Evolutionary conservation across 2,329 filamentous ascomycete species (phyloP).

Genomic region (Mariannaea sp.): DNA sequence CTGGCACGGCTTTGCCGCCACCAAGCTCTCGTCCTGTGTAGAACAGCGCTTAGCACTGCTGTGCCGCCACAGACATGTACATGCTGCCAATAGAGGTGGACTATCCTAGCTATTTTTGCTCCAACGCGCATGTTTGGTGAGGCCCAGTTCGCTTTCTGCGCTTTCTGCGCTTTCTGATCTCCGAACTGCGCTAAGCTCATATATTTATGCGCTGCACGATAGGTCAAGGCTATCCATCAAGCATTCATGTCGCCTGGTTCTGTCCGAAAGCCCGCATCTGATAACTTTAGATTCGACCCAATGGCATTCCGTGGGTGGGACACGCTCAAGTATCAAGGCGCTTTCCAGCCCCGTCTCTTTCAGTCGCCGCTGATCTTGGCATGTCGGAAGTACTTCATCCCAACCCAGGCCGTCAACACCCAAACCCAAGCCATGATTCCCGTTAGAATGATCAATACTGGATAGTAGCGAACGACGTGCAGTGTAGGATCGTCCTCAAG

Average conservation of each 20-base stretch:
- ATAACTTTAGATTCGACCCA: neutral
- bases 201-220: neutral
- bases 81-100: neutral
- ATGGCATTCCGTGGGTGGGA: neutral
- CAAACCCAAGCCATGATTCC: slow-evolving; percentile 98
- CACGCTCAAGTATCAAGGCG: neutral
- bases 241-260: neutral
- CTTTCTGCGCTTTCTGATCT: neutral
- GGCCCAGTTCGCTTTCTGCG: neutral
- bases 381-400: slow-evolving; percentile 99
- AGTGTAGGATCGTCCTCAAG: slow-evolving; percentile 93
- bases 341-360: slow-evolving; percentile 18
- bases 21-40: neutral
- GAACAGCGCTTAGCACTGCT: slow-evolving; percentile 14
- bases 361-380: slow-evolving; percentile 80
- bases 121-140: neutral
- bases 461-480: slow-evolving; percentile 97
- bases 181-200: neutral
- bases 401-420: slow-evolving; percentile 96
- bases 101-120: neutral
- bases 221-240: no score
- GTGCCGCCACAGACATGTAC: neutral
- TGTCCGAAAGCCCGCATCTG: neutral
- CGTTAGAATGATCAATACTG: slow-evolving; percentile 88
- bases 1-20: slow-evolving; percentile 12